A percentile compares a stretch with the other conserved stretches of the same genome.
Evolutionary conservation across 176 grass and related monocot species (phyloP).

Genomic region (Raddia guianensis): DNA sequence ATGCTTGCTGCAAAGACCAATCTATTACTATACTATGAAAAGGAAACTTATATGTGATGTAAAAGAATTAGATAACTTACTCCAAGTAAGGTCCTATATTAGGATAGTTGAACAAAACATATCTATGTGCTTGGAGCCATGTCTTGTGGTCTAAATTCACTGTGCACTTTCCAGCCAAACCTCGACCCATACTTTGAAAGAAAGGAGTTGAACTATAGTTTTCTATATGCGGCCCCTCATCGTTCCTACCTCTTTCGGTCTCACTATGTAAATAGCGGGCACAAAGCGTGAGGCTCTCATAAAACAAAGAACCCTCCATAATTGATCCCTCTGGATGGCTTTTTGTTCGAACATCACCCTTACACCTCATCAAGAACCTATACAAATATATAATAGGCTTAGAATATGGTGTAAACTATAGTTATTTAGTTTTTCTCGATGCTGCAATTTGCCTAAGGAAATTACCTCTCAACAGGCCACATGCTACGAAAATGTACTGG

Average conservation of each 20-base stretch:
- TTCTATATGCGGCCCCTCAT: too few species aligned
- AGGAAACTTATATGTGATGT: too few species aligned
- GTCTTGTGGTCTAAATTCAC: not conserved
- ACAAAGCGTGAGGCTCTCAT: not conserved
- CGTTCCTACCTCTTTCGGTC: not conserved
- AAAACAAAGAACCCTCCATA: not conserved
- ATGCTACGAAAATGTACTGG: not conserved
- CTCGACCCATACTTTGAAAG: not conserved
- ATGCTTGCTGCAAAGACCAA: not conserved
- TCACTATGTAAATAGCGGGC: not conserved
- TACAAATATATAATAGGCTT: too few species aligned
- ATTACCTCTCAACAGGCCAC: not conserved
- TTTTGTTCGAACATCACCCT: not conserved
- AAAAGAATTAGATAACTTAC: not conserved
- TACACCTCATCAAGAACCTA: not conserved
- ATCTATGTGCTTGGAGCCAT: not conserved
- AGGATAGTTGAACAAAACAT: not conserved
- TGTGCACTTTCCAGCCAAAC: not conserved
- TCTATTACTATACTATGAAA: too few species aligned
- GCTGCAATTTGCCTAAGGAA: too few species aligned
- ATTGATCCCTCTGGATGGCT: slow-evolving; percentile 1
- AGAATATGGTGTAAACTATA: not conserved
- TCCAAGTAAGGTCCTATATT: not conserved
- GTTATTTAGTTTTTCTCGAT: not conserved
- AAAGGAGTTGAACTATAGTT: not conserved